Evolutionary conservation across 1,284 basidiomycete genomes (phyloP), one percentile per base, ranked within the genome.

Genomic region (Fomitiporia mediterranea): DNA sequence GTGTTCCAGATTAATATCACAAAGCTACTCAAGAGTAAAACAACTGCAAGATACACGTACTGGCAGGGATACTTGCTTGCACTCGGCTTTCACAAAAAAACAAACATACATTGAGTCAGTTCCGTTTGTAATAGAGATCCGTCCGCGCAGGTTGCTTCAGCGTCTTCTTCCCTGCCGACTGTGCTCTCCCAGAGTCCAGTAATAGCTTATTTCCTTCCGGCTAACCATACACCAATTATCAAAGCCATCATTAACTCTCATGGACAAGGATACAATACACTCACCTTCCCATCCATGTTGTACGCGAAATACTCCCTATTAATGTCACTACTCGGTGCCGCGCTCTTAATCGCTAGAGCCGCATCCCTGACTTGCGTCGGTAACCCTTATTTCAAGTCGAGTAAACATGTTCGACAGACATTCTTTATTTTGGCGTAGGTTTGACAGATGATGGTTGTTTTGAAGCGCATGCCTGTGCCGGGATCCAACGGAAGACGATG

Each of bases 341-440:
- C 86, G 66, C 83, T 89, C 70, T 92, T 83, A 40, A 93, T 68
- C 8, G 89, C 93, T 43, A 99, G 72, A 4, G 97, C 97, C 0
- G 95, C 96, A 70, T 99, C 97, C 58, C 97, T 80, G 13, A 99
- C 95, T 78, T 99, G 97, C 0, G 94, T 95, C 1, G 97, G 97
- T 44, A 99, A 74, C 15, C 93, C 93, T 65, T 94, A 99, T 71
- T 98, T 94, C 58, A 96, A 80, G 69, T 99, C 97, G 34, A 99
- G 78, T 27, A 99, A 77, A 70, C 97, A 99, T 0, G 95, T 98
- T 74, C 99, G 97, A 74, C 97, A 99, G 40, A 97, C 91, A 66
- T 99, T 98, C 79, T 98, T 98, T 65, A 98, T 89, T 77, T 98
- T 99, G 38, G 96, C 92, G 66, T 97, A 99, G 0, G 97, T 98